These are phyloP conservation scores for Quercus robur DNA, from an alignment of 306 rosid genomes.

Conservation along the genomic window DNA sequence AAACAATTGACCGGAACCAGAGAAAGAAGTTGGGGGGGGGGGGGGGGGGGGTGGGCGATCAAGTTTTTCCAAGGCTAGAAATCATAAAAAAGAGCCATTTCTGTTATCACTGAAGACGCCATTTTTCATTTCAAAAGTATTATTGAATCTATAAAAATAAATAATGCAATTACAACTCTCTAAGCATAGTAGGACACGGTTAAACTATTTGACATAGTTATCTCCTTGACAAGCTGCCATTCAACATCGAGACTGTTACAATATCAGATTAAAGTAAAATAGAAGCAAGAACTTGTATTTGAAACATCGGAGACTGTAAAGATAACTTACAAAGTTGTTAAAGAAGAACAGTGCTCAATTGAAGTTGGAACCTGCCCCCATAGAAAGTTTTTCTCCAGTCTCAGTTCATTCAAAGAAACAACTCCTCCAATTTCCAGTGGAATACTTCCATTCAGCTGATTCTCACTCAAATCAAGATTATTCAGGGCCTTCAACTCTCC, in stretches of 20 bases:
- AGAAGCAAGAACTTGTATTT: not conserved
- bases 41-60: too few species aligned
- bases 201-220: not conserved
- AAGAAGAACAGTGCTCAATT: conserved; percentile 66
- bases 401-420: conserved; percentile 59
- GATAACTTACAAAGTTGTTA: conserved; percentile 74
- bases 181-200: not conserved
- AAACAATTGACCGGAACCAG: not conserved
- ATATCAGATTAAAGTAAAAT: not conserved
- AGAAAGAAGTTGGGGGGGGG: not conserved
- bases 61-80: not conserved
- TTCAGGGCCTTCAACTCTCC: conserved; percentile 60
- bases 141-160: not conserved
- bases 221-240: not conserved
- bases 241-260: not conserved
- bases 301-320: conserved; percentile 12
- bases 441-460: conserved; percentile 71
- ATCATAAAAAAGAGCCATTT: not conserved
- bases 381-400: conserved; percentile 65
- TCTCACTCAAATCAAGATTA: conserved; percentile 71
- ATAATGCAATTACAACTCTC: not conserved
- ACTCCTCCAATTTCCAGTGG: conserved; percentile 71
- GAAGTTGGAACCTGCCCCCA: conserved; percentile 66
- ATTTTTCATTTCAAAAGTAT: not conserved
- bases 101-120: not conserved